Base-by-base conservation (phyloP, 495 filamentous ascomycete genomes). In the Xylaria telfairii region DNA sequence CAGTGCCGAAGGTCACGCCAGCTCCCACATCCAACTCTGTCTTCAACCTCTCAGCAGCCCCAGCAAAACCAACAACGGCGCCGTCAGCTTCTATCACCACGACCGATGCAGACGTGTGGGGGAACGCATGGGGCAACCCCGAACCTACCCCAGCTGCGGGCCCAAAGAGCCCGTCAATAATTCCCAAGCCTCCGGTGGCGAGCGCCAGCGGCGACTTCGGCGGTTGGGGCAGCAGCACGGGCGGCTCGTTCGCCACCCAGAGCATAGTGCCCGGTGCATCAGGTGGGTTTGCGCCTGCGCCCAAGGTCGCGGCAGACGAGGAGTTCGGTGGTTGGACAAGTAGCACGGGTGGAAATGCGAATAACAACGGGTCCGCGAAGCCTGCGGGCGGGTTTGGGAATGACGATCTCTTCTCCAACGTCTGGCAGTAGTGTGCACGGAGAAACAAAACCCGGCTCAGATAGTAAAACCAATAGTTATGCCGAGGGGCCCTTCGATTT, bases 311-410 rank as follows among this genome's bases (percentile, higher is more conserved):
- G 37, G 89, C 88, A 0, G 94, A 98, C 77, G 94, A 98, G 80
- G 94, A 98, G 74, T 98, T 97, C 82, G 94, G 94, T 19, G 94
- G 94, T 28, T 98, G 94, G 94, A 91, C 91, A 54, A 94, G 92
- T 81, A 84, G 85, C 63, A 83, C 85, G n/a, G 80, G 77, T 28
- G 83, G 81, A 44, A 86, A 85, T 74, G 46, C 73, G 12, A 70
- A 63, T 71, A 73, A 64, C 32, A 78, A 67, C 56, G 75, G 74
- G 37, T 70, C 73, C 39, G 54, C 78, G 24, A 85, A 84, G 72
- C 71, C 82, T 15, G 78, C 72, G 8, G 68, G 74, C 0, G 91
- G 90, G 67, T 91, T 93, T 81, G 90, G 88, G 4, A 83, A 83
- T 65, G 94, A 97, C 73, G 94, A 97, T 83, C 80, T 97, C 75